Conservation (phyloP, 116 monocot species). For the Phalaenopsis hybrid region DNA sequence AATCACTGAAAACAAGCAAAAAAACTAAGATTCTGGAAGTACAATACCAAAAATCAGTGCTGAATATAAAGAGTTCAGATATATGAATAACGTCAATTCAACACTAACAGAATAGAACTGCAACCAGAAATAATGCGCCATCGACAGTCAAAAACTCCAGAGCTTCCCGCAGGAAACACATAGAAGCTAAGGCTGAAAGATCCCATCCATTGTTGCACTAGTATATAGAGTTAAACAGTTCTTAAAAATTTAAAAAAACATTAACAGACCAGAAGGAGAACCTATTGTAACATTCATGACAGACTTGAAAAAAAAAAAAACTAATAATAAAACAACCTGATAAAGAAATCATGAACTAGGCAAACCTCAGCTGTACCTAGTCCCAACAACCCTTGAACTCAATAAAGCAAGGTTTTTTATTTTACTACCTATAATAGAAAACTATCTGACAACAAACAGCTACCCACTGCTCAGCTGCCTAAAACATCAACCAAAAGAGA, state of each 20-base stretch:
- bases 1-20: not conserved
- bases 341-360: not conserved
- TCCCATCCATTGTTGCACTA: not conserved
- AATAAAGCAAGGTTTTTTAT: not conserved
- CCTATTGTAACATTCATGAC: not conserved
- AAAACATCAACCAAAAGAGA: not conserved
- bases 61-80: no score
- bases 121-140: not conserved
- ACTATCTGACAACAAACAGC: not conserved
- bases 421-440: slow-evolving; percentile 4
- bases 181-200: not conserved
- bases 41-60: not conserved
- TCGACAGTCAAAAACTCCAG: no score
- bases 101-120: not conserved
- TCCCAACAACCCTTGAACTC: not conserved
- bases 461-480: not conserved
- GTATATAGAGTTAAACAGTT: not conserved
- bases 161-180: not conserved
- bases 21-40: not conserved
- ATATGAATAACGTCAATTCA: no score
- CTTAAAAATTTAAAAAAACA: not conserved
- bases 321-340: not conserved
- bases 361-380: not conserved
- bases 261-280: not conserved
- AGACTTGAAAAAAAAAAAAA: not conserved